Evolutionary conservation across 352 stramenopile genomes (phyloP), one percentile per base, ranked within the genome.

Genomic region (Thalassiosira hispida): DNA sequence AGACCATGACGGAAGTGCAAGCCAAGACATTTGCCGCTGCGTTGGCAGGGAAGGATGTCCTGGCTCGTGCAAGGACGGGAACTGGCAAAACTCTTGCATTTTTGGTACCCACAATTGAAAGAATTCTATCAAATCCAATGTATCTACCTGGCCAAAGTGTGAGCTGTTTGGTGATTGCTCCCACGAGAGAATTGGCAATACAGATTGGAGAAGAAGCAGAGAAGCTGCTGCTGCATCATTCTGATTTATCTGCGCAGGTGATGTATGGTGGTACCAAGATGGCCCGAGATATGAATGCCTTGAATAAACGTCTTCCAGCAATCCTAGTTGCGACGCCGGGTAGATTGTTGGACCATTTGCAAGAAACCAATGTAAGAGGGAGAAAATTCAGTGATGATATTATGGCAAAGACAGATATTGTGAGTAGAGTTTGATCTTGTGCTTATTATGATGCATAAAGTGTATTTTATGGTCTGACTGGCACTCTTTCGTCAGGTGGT

Each of bases 321-420:
- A 97, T 99, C 85, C 95, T 99, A 7, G 98, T 99, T 29, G 98
- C 96, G 31, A 99, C 97, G 4, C 98, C 98, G 8, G 98, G 98
- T 0, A 92, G 98, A 31, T 96, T 99, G 92, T 99, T 99, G 84
- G 98, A 99, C 77, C 98, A 99, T 83, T 79, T 99, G 9, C 83
- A 95, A n/a, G 96, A 98, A 31, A 97, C 94, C 23, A 98, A 98
- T 96, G 97, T 87, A 93, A 97, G 78, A 92, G 94, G 29, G 95
- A 97, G 25, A 89, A 93, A 80, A 95, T 99, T 88, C 91, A 99
- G 31, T 98, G 99, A 98, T 85, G 96, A 99, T 35, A 97, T 99
- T 12, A 94, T 99, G 64, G 97, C 99, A 77, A 97, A 99, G 86
- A 97, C 97, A 35, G 97, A 99, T 71, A 89, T 98, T 76, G n/a